A percentile compares a stretch with the other conserved stretches of the same genome.
These are phyloP conservation scores for Lumnitzera littorea DNA, from an alignment of 345 rosid genomes.

Conservation along the genomic window DNA sequence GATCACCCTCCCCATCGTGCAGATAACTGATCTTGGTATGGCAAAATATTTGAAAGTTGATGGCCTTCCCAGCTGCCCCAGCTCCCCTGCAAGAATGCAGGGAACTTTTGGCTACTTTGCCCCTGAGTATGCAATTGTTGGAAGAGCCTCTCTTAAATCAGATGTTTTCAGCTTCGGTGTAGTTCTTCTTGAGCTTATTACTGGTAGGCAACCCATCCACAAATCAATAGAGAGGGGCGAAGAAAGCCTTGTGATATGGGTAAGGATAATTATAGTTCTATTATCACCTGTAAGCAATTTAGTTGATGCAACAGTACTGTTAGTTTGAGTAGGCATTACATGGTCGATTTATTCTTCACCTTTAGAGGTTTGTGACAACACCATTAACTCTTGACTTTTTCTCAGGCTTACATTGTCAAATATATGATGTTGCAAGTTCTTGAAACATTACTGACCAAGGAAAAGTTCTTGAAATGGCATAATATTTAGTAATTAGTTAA, in stretches of 20 bases:
- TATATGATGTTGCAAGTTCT: no score
- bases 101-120: slow-evolving; percentile 98
- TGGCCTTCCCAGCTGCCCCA: slow-evolving; percentile 70
- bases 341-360: no score
- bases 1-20: slow-evolving; percentile 11
- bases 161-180: slow-evolving; percentile 99
- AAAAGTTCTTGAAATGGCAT: no score
- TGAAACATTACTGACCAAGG: no score
- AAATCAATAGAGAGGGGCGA: slow-evolving; percentile 59
- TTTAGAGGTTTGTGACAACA: no score
- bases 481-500: no score
- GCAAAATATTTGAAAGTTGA: slow-evolving; percentile 84
- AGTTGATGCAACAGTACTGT: not conserved
- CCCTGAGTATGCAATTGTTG: slow-evolving; percentile 91
- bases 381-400: no score
- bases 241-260: slow-evolving; percentile 98
- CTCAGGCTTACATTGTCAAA: no score
- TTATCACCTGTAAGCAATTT: not conserved
- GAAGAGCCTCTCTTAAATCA: slow-evolving; percentile 90
- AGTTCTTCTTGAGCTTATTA: slow-evolving; percentile 88
- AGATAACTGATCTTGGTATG: slow-evolving; percentile 99
- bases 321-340: no score
- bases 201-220: slow-evolving; percentile 82
- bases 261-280: slow-evolving; percentile 16
- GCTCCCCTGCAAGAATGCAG: slow-evolving; percentile 89